Conservation (phyloP, 2,329 filamentous ascomycete species). For the Blumeria graminis region DNA sequence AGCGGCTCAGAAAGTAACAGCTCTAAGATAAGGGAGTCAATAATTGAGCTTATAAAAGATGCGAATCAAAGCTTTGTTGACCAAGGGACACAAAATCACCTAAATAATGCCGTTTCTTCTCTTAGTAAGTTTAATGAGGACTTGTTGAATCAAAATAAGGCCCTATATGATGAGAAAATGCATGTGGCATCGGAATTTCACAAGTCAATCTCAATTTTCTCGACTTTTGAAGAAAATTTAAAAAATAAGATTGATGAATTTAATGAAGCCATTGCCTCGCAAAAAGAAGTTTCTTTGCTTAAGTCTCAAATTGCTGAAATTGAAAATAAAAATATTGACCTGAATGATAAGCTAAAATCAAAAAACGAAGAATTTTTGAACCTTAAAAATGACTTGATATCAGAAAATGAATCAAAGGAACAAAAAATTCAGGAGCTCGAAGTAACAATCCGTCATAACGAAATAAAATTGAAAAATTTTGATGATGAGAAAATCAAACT, state of each 20-base stretch:
- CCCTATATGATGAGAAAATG: slow-evolving; percentile 5
- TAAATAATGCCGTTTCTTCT: slow-evolving; percentile 8
- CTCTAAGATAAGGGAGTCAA: slow-evolving; percentile 3
- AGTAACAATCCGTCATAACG: slow-evolving; percentile 3
- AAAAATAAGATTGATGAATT: slow-evolving; percentile 9
- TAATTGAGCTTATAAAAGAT: slow-evolving; percentile 5
- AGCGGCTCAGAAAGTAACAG: background rate
- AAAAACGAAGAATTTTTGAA: slow-evolving; percentile 15
- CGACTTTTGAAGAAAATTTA: slow-evolving; percentile 6
- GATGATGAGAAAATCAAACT: slow-evolving; percentile 11
- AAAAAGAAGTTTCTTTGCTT: slow-evolving; percentile 8
- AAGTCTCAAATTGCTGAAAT: slow-evolving; percentile 7
- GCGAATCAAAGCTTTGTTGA: slow-evolving; percentile 8
- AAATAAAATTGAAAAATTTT: slow-evolving; percentile 11
- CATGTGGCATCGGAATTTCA: slow-evolving; percentile 5
- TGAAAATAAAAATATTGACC: slow-evolving; percentile 7
- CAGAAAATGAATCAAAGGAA: slow-evolving; percentile 2
- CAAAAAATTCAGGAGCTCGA: slow-evolving; percentile 5
- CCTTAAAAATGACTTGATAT: slow-evolving; percentile 4
- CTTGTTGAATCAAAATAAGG: slow-evolving; percentile 5
- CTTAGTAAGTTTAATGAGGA: slow-evolving; percentile 7
- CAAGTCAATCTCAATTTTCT: slow-evolving; percentile 6
- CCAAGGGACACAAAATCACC: slow-evolving; percentile 4
- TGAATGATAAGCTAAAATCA: slow-evolving; percentile 12
- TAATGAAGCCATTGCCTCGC: slow-evolving; percentile 3